These are phyloP conservation scores for Carex littledalei DNA, from an alignment of 176 grass and related monocot species.

Conservation along the genomic window DNA sequence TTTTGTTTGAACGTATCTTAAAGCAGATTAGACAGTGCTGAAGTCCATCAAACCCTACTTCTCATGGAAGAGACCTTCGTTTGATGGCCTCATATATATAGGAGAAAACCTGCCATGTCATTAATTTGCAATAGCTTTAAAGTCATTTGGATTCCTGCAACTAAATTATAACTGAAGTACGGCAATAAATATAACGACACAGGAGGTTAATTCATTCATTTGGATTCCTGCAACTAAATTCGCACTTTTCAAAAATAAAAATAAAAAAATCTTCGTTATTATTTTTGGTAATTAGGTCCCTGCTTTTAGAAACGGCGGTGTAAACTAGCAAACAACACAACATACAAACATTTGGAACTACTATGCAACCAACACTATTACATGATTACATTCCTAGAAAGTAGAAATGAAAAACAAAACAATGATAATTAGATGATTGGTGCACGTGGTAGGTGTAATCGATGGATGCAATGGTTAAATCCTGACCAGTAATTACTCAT, in stretches of 20 bases:
- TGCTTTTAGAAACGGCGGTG: background rate
- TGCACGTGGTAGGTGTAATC: slow-evolving; percentile 31
- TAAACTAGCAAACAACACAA: background rate
- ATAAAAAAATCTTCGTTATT: background rate
- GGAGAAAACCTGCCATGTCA: too few species aligned
- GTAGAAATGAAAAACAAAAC: background rate
- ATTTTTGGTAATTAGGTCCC: background rate
- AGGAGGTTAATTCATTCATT: background rate
- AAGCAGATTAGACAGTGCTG: too few species aligned
- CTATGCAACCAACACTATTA: background rate
- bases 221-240: background rate
- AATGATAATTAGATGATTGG: slow-evolving; percentile 3
- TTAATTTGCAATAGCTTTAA: too few species aligned
- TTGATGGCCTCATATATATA: too few species aligned
- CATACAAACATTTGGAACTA: background rate
- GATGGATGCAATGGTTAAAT: background rate
- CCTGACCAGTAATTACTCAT: background rate
- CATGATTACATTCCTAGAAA: background rate
- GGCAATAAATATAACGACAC: background rate
- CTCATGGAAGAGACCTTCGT: too few species aligned
- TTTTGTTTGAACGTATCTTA: too few species aligned
- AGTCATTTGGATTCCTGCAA: too few species aligned
- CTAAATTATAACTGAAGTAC: background rate
- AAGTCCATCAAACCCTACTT: too few species aligned
- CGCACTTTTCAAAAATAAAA: background rate